Base-by-base conservation (phyloP, 2,329 filamentous ascomycete species). In the Capronia americana region DNA sequence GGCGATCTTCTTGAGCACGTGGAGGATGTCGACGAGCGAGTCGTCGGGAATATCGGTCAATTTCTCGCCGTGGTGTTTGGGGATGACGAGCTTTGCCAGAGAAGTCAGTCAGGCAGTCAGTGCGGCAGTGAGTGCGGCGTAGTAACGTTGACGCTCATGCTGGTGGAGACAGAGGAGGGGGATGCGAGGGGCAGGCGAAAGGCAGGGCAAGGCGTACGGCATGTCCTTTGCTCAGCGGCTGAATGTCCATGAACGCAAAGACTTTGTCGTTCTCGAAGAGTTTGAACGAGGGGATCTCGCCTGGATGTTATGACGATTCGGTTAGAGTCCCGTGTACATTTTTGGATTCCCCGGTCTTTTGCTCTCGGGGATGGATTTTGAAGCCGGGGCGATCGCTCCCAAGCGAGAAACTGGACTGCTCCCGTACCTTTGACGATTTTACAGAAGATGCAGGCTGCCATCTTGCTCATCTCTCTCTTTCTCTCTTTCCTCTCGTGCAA, bases 281-380 rank as follows among this genome's bases (percentile, higher is more conserved):
- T 86, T 97, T 99, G 85, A 98, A 90, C 73, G 88, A 94, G 57
- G 95, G 95, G 78, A 99, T 97, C 69, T 98, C 94, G 72, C 93
- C 93, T 97, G 56, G 12, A 44, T 0, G 14, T 23, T 26, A 4
- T 26, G 20, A 12, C 23, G 17, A 28, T 51, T 51, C 48, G 23
- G 48, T 24, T 26, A 26, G 20, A 51, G 17, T 26, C 24, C 48
- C 11, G 24, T 17, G 24, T 51, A 1, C 11, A 41, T 1, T 44
- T 8, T 6, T 44, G 14, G 38, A 44, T 44, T n/a, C 34, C 34
- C 4, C 4, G 34, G 3, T 38, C 34, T 38, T 44, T 44, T 17
- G 38, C 4, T 7, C 38, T 3, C 38, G 17, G 4, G 14, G 17
- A 5, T 34, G 32, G 32, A 1, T 11, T 11, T 34, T n/a, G n/a